Base-by-base conservation (phyloP, 345 rosid genomes). In the Moricandia arvensis region DNA sequence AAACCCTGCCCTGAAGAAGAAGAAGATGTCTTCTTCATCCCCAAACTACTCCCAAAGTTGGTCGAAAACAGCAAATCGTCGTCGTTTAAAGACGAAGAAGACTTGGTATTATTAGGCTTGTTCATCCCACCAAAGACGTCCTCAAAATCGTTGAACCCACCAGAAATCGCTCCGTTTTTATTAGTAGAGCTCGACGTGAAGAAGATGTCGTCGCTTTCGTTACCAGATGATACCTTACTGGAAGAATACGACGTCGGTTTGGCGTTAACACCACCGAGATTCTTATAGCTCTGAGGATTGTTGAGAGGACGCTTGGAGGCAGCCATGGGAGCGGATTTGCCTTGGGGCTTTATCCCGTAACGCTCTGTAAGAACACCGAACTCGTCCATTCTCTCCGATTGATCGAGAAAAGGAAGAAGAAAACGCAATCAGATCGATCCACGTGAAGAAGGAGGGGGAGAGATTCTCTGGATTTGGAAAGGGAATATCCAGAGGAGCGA, bases 241-340 rank as follows among this genome's bases (percentile, higher is more conserved):
- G 80, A 47, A 29, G 87, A 63, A 26, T 10, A 13, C 1, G 66
- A 57, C 8, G 78, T 66, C 3, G 79, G 34, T 51, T 68, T 75
- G 1, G 59, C 9, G 4, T 69, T 51, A 0, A 17, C 4, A 37
- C 8, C 54, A 29, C 75, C 77, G 8, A 75, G 80, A 72, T 71
- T 73, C 59, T 71, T 73, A 51, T 75, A 68, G 74, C 80, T 55
- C 59, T 66, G 75, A 0, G 37, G 51, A 72, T 57, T 68, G 65
- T 4, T 35, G 69, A 35, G 15, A 6, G 89, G 38, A 7, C 81
- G 85, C 70, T 86, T 94, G 2, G 88, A 80, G 17, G 85, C 84
- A 5, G 93, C 87, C 95, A 91, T 91, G 1, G 96, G 97, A 81
- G 93, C 87, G 31, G 97, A 87, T 84, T 90, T 91, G 0, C 96